Base-by-base conservation (phyloP, 345 rosid species). In the Salix koriyanagi region DNA sequence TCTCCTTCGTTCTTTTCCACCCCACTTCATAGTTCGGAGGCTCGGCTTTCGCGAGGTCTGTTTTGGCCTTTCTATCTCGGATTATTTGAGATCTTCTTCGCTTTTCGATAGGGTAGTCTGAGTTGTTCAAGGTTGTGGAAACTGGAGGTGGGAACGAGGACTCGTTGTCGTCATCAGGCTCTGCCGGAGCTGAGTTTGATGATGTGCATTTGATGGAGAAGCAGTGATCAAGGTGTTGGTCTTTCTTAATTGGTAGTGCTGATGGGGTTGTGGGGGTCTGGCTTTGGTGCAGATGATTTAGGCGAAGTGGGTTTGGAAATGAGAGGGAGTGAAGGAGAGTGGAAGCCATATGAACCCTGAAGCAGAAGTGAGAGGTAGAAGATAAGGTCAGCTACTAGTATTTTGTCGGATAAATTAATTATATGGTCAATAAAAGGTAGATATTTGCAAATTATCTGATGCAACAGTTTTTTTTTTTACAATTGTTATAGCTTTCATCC, bases 11-110 rank as follows among this genome's bases (percentile, higher is more conserved):
- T 80, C 98, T 85, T 73, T 75, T 91, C 98, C 98, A 92, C 14
- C 97, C 97, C 12, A 94, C 83, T 81, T 94, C 92, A 39, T 88
- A 84, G 75, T 91, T 94, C 0, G 94, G 97, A 9, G 97, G 97
- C 81, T 94, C 93, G 0, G 84, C 75, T 60, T 85, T 88, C 28
- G 72, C 80, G 36, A 89, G 70, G 11, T 80, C 89, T 10, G 69
- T 69, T 83, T 79, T 82, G 2, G 77, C 48, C 70, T 42, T 88
- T 39, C 86, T 85, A 58, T 88, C 89, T 0, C 92, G 86, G 64
- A 87, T 25, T 65, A 93, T 94, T 73, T 85, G 90, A 0, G 97
- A 90, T 77, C 77, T 85, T 75, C 95, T 84, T 19, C 97, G 84
- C 84, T 84, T 90, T 74, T 90, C 91, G 1, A 92, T 89, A 7